Evolutionary conservation across 164 flowering plant species (phyloP).

Genomic region (Berberis thunbergii): DNA sequence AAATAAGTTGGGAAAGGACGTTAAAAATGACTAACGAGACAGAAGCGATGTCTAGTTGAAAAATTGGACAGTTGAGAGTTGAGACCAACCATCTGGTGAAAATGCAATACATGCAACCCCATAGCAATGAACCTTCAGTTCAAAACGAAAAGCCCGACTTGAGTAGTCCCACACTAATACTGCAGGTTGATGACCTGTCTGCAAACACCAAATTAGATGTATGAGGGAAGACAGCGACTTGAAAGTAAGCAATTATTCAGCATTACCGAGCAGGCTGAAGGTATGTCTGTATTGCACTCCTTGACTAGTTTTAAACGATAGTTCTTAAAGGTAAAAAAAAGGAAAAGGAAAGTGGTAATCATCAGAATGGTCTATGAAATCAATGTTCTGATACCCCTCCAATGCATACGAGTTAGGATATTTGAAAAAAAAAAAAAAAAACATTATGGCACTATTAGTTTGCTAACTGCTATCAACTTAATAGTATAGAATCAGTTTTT

Average conservation of each 20-base stretch:
- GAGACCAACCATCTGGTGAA: slow-evolving; percentile 64
- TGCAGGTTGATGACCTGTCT: slow-evolving; percentile 67
- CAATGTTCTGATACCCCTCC: no score
- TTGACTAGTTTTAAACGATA: no score
- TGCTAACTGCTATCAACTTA: no score
- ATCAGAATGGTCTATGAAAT: not conserved
- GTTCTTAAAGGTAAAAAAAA: no score
- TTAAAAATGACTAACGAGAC: not conserved
- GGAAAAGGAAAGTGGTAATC: not conserved
- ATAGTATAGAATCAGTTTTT: no score
- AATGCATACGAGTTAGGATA: no score
- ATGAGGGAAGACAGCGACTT: not conserved
- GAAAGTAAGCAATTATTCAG: not conserved
- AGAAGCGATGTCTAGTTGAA: slow-evolving; percentile 1
- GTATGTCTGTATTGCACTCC: no score
- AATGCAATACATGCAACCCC: slow-evolving; percentile 63
- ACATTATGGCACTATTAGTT: no score
- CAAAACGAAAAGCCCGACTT: slow-evolving; percentile 31
- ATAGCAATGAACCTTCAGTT: slow-evolving; percentile 56
- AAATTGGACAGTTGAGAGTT: slow-evolving; percentile 3
- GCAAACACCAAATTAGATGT: slow-evolving; percentile 21
- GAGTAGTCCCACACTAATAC: slow-evolving; percentile 54
- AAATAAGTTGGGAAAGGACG: not conserved
- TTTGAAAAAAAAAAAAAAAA: no score
- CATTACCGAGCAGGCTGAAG: not conserved